A percentile compares a stretch with the other conserved stretches of the same genome.
Evolutionary conservation across 345 rosid species (phyloP).

Genomic region (Populus alba): DNA sequence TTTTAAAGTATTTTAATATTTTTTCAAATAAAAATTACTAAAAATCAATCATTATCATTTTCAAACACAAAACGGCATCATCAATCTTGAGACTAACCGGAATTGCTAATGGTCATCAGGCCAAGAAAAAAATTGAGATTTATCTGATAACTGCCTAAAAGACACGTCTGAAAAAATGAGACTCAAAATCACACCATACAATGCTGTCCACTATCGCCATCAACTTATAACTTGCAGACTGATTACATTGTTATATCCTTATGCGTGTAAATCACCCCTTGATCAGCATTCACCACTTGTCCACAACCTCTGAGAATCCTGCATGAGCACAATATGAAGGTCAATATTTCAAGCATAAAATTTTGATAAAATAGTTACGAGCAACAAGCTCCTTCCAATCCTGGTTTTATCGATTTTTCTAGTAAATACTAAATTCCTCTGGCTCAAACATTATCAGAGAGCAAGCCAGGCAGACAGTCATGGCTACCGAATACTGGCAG

Average conservation of each 20-base stretch:
- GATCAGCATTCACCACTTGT: slow-evolving; percentile 92
- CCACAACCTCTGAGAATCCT: slow-evolving; percentile 94
- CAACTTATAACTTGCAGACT: not conserved
- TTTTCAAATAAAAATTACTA: too few relatives aligned
- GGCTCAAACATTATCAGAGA: not conserved
- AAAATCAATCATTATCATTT: too few relatives aligned
- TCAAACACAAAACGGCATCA: not conserved
- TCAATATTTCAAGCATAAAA: not conserved
- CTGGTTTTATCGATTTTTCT: not conserved
- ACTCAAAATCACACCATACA: too few relatives aligned
- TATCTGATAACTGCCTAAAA: not conserved
- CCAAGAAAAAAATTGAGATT: not conserved
- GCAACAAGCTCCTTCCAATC: not conserved
- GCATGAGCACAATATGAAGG: slow-evolving; percentile 20
- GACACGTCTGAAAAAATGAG: not conserved
- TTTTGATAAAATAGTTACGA: not conserved
- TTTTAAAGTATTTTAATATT: too few relatives aligned
- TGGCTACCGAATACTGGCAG: not conserved
- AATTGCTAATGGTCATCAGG: not conserved
- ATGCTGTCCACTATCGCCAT: not conserved
- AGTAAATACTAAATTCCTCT: not conserved
- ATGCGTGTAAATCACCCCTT: slow-evolving; percentile 67
- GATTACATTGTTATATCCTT: slow-evolving; percentile 43
- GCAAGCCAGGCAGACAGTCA: not conserved
- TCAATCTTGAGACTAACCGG: not conserved